Conservation (phyloP, 2,329 filamentous ascomycete genomes). For the Microdochium paspali region DNA sequence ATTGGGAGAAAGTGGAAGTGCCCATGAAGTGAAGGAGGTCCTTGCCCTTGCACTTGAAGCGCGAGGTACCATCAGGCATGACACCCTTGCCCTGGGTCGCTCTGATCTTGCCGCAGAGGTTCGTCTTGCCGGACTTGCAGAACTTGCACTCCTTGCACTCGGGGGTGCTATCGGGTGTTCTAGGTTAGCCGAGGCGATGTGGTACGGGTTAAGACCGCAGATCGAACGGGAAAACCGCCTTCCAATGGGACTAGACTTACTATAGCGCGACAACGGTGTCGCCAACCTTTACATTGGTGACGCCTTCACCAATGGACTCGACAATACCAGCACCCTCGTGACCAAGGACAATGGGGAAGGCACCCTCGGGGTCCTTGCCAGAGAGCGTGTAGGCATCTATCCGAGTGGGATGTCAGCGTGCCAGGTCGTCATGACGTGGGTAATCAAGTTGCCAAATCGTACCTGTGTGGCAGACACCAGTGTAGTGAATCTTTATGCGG, state of each 20-base stretch:
- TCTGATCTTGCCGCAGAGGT: constrained; percentile 97
- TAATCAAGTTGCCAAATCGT: constrained; percentile 22
- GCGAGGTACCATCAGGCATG: constrained; percentile 93
- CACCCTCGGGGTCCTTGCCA: constrained; percentile 94
- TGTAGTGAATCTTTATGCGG: constrained; percentile 94
- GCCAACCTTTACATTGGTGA: constrained; percentile 87
- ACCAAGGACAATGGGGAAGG: constrained; percentile 80
- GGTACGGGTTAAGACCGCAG: not conserved
- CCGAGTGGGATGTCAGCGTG: not conserved
- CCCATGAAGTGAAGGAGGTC: constrained; percentile 98
- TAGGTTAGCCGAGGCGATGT: constrained; percentile 6
- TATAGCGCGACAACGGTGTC: constrained; percentile 88
- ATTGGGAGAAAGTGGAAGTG: constrained; percentile 97
- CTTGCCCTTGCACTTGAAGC: constrained; percentile 92
- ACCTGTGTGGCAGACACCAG: constrained; percentile 98
- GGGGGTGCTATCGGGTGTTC: constrained; percentile 57
- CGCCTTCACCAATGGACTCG: constrained; percentile 88
- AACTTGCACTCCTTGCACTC: constrained; percentile 99
- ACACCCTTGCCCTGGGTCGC: constrained; percentile 91
- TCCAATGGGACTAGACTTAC: constrained; percentile 34
- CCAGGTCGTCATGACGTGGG: not conserved
- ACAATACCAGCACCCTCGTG: constrained; percentile 89
- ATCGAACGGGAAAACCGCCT: not conserved
- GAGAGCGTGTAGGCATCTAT: constrained; percentile 87
- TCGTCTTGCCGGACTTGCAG: constrained; percentile 99